Conservation (phyloP, 257 asterid species). For the Hygrophila difformis region DNA sequence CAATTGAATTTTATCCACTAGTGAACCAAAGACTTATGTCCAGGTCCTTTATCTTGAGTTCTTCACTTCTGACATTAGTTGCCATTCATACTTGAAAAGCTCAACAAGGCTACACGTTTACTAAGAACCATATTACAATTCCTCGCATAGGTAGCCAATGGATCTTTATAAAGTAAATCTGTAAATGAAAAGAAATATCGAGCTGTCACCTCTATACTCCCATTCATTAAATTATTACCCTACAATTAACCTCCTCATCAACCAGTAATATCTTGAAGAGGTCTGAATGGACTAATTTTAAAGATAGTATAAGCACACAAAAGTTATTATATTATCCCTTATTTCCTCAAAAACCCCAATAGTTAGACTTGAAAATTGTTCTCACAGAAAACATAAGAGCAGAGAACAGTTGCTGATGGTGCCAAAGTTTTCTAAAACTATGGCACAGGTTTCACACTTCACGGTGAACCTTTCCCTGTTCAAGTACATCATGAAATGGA, state of each 20-base stretch:
- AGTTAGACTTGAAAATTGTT: no score
- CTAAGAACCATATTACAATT: background rate
- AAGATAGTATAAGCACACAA: no score
- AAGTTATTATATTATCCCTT: no score
- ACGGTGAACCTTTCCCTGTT: no score
- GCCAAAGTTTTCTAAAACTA: no score
- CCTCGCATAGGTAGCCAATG: background rate
- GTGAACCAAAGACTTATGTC: background rate
- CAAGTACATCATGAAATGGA: no score
- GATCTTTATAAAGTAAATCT: background rate
- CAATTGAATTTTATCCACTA: background rate
- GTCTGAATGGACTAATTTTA: background rate
- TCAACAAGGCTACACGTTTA: background rate
- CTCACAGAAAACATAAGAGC: no score
- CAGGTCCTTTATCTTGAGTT: background rate
- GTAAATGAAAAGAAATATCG: background rate
- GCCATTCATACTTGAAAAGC: background rate
- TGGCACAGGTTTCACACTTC: no score
- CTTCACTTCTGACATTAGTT: background rate
- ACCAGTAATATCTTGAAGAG: background rate
- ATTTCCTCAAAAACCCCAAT: no score
- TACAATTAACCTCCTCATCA: background rate
- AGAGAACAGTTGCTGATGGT: no score
- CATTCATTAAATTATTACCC: background rate
- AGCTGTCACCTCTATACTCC: background rate